Percentiles rank a stretch among this genome's conserved stretches.
Conservation (phyloP, 306 rosid genomes). For the Quercus engelmannii region DNA sequence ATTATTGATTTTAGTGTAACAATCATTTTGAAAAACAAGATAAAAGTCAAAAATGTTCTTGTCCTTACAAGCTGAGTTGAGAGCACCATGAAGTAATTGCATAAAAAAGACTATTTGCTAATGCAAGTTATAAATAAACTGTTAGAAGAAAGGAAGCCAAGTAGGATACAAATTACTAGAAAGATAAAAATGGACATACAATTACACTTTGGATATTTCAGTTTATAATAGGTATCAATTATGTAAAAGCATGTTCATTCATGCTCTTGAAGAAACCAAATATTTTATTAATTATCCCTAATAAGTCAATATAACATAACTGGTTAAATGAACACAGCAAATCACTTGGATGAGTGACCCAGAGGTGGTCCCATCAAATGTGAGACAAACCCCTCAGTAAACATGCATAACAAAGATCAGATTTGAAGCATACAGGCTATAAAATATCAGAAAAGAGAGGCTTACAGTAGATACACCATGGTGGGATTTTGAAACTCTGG, state of each 20-base stretch:
- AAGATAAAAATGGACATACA: not conserved
- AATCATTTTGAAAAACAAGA: not conserved
- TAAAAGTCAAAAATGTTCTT: not conserved
- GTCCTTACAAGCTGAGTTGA: not conserved
- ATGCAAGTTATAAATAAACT: not conserved
- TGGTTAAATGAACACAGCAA: not conserved
- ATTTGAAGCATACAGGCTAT: not conserved
- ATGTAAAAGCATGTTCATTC: not conserved
- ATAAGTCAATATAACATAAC: not conserved
- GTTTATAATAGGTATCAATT: not conserved
- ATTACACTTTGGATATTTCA: not conserved
- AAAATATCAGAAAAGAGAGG: constrained; percentile 7
- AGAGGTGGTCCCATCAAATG: not conserved
- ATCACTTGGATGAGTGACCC: not conserved
- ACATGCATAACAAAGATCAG: constrained; percentile 4
- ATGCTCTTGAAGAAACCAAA: not conserved
- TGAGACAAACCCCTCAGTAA: not conserved
- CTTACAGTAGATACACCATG: constrained; percentile 46
- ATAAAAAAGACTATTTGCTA: not conserved
- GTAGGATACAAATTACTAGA: not conserved
- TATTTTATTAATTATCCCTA: not conserved
- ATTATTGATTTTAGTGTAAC: not conserved
- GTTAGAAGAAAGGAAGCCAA: not conserved
- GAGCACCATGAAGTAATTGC: not conserved
- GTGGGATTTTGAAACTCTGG: constrained; percentile 40